Evolutionary conservation across 2,329 filamentous ascomycete species (phyloP).

Genomic region (Bimuria novae-zelandiae): DNA sequence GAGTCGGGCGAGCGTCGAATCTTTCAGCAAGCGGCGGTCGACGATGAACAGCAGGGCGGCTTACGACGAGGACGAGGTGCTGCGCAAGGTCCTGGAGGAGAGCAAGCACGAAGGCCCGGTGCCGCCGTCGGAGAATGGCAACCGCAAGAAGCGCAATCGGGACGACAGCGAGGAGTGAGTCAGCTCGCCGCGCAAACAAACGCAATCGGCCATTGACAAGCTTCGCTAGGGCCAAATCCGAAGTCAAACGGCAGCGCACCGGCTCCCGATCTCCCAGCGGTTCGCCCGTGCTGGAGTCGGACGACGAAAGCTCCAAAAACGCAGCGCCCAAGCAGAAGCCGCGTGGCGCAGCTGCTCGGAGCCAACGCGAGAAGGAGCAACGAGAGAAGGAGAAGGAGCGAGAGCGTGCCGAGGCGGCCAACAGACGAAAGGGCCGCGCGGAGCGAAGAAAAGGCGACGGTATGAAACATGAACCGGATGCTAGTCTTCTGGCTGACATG

Average conservation of each 20-base stretch:
- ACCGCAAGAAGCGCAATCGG: constrained; percentile 78
- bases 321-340: constrained; percentile 51
- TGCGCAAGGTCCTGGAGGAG: constrained; percentile 89
- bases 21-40: constrained; percentile 80
- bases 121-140: constrained; percentile 58
- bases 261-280: constrained; percentile 54
- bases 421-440: constrained; percentile 78
- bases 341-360: constrained; percentile 51
- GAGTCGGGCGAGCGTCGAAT: constrained; percentile 58
- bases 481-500: constrained; percentile 30
- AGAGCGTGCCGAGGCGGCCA: constrained; percentile 73
- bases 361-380: constrained; percentile 67
- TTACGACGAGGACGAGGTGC: constrained; percentile 90
- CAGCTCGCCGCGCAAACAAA: constrained; percentile 13
- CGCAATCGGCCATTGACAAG: constrained; percentile 30
- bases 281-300: constrained; percentile 67
- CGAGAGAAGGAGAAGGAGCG: constrained; percentile 69
- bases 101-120: constrained; percentile 79
- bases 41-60: constrained; percentile 98
- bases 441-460: constrained; percentile 82
- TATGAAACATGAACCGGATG: constrained; percentile 48
- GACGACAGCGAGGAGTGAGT: constrained; percentile 95
- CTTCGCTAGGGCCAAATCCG: constrained; percentile 66
- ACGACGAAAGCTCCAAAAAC: constrained; percentile 64
- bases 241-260: constrained; percentile 81